Evolutionary conservation across 2,329 filamentous ascomycete species (phyloP).

Genomic region (Polytolypa hystricis): DNA sequence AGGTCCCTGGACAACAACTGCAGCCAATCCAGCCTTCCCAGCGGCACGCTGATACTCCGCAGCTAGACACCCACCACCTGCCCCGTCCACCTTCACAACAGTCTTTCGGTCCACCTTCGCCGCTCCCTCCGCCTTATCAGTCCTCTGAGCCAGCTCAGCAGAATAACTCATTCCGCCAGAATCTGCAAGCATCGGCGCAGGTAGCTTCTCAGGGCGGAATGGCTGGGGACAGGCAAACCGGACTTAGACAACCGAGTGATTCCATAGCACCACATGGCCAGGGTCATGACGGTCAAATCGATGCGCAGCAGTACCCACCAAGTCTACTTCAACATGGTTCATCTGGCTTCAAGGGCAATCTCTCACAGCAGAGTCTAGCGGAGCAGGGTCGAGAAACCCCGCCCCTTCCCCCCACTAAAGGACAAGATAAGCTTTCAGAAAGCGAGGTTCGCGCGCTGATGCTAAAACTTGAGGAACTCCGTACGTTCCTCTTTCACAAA

Average conservation of each 20-base stretch:
- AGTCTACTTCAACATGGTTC: slow-evolving; percentile 15
- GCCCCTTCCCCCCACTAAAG: slow-evolving; percentile 25
- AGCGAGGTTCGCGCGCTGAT: slow-evolving; percentile 36
- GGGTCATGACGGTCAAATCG: not conserved
- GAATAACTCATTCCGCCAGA: slow-evolving; percentile 11
- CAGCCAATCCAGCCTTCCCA: slow-evolving; percentile 12
- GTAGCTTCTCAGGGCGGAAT: slow-evolving; percentile 7
- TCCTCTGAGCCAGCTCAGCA: slow-evolving; percentile 14
- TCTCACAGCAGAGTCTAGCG: slow-evolving; percentile 19
- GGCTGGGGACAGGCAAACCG: slow-evolving; percentile 11
- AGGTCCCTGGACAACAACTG: too few species aligned
- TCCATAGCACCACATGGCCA: slow-evolving; percentile 3
- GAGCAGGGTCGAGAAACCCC: slow-evolving; percentile 40
- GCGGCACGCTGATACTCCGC: slow-evolving; percentile 11
- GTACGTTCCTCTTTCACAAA: slow-evolving; percentile 20
- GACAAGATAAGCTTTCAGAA: slow-evolving; percentile 29
- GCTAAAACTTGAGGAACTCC: slow-evolving; percentile 35
- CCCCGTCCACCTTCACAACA: slow-evolving; percentile 25
- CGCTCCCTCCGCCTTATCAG: slow-evolving; percentile 15
- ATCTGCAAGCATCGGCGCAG: slow-evolving; percentile 11
- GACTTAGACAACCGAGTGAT: slow-evolving; percentile 10
- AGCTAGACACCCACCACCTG: slow-evolving; percentile 16
- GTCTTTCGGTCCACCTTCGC: slow-evolving; percentile 26
- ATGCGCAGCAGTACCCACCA: slow-evolving; percentile 8
- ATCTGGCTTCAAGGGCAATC: slow-evolving; percentile 18